A percentile compares a stretch with the other conserved stretches of the same genome.
Evolutionary conservation across 768 basidiomycete species (phyloP).

Genomic region (Pisolithus orientalis): DNA sequence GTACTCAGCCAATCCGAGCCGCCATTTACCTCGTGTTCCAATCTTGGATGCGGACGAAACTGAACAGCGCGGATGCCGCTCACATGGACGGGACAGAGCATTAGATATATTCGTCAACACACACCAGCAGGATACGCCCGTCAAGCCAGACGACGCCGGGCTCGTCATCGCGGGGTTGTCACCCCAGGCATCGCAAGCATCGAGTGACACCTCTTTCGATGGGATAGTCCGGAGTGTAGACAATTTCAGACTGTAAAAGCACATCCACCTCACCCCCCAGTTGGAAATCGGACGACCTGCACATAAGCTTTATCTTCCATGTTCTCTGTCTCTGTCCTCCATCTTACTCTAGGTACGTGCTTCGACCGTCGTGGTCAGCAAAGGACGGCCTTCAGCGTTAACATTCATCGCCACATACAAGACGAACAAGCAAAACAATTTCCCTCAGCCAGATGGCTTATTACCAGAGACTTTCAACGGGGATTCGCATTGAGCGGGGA

Average conservation of each 20-base stretch:
- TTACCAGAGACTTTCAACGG: constrained; percentile 60
- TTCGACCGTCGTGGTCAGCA: background rate
- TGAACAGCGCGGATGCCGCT: constrained; percentile 46
- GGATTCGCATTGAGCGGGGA: constrained; percentile 47
- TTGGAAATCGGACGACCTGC: background rate
- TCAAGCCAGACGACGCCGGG: constrained; percentile 68
- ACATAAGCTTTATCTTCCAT: no score
- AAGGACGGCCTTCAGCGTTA: constrained; percentile 30
- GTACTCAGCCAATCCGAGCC: constrained; percentile 17
- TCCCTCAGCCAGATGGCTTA: constrained; percentile 49
- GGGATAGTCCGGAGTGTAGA: constrained; percentile 68
- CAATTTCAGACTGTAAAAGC: constrained; percentile 30
- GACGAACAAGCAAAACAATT: constrained; percentile 40
- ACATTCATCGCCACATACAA: constrained; percentile 72
- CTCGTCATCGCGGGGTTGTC: constrained; percentile 75
- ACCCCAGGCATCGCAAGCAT: constrained; percentile 50
- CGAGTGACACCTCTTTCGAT: constrained; percentile 73
- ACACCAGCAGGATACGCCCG: constrained; percentile 60
- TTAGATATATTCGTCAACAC: constrained; percentile 47
- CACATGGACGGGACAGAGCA: constrained; percentile 54
- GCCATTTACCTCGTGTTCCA: constrained; percentile 1
- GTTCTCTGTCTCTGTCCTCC: no score
- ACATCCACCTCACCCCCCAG: background rate
- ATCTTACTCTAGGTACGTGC: background rate
- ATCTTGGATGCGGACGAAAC: constrained; percentile 60